A percentile compares a stretch with the other conserved stretches of the same genome.
phyloP scores from a whole-genome alignment of 148 eudicot species.

The Rhododendron kiyosumense region DNA sequence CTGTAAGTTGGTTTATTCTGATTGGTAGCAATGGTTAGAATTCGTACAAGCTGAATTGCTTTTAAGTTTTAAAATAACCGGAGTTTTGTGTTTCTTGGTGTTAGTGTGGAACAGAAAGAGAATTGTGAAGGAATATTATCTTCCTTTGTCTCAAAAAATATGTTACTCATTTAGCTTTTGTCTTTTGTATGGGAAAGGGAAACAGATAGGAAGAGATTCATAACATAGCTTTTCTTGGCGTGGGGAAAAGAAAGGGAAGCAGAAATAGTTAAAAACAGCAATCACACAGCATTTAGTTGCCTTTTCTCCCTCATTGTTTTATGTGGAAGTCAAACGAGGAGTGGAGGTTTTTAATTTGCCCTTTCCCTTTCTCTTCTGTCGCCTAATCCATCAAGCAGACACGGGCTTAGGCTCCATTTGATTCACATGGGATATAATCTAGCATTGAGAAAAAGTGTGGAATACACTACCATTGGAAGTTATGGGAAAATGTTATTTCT shows the following conservation, averaged over 20 bases:
- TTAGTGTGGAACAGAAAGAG: background rate
- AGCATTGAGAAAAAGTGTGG: background rate
- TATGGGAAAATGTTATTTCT: background rate
- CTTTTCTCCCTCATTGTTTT: background rate
- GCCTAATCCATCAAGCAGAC: background rate
- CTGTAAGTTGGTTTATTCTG: conserved; percentile 43
- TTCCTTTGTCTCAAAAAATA: background rate
- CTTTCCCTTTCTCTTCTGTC: background rate
- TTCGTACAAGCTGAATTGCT: background rate
- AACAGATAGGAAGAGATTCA: background rate
- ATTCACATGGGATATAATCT: background rate
- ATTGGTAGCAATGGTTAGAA: background rate
- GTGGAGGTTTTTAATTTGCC: background rate
- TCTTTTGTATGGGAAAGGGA: background rate
- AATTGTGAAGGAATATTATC: background rate
- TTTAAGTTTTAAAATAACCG: background rate
- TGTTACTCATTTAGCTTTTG: background rate
- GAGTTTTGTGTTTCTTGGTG: background rate
- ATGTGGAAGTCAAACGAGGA: background rate
- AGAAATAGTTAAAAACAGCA: background rate
- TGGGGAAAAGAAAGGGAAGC: background rate
- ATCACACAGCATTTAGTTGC: background rate
- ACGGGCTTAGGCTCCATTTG: background rate
- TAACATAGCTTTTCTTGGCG: background rate
- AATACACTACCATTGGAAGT: background rate